A percentile compares a stretch with the other conserved stretches of the same genome.
phyloP scores from a whole-genome alignment of 2,329 filamentous ascomycete species.

The Tricladium varicosporioides region DNA sequence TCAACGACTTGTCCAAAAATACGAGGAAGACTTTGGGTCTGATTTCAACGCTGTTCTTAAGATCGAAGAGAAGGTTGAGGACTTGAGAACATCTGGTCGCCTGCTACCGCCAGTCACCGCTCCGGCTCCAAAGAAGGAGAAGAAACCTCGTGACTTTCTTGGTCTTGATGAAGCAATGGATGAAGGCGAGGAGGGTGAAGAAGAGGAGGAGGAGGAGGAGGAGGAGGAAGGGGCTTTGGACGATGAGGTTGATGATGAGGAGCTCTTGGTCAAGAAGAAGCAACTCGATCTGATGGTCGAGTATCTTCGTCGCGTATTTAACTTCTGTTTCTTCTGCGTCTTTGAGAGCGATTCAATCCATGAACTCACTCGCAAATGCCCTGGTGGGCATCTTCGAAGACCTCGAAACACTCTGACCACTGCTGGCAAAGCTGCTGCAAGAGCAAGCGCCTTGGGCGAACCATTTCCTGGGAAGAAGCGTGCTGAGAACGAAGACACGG shows the following conservation, averaged over 20 bases:
- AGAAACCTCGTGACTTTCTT: constrained; percentile 56
- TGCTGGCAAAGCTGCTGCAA: constrained; percentile 79
- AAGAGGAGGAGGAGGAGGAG: constrained; percentile 79
- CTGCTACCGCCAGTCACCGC: constrained; percentile 64
- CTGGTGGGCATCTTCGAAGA: constrained; percentile 92
- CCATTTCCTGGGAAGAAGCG: constrained; percentile 83
- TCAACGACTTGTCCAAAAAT: constrained; percentile 75
- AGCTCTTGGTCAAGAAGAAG: constrained; percentile 90
- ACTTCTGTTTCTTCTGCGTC: constrained; percentile 99
- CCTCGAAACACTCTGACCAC: constrained; percentile 82
- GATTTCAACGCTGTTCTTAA: constrained; percentile 74
- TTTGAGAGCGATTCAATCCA: constrained; percentile 98
- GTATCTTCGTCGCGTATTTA: constrained; percentile 94
- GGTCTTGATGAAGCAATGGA: constrained; percentile 62
- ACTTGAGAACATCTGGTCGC: constrained; percentile 71
- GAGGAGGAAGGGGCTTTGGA: constrained; percentile 61
- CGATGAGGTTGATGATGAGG: constrained; percentile 86
- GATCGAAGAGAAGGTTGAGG: constrained; percentile 84
- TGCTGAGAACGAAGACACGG: constrained; percentile 45
- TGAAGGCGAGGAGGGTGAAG: constrained; percentile 61
- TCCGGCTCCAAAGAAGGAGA: constrained; percentile 56
- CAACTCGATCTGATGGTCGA: constrained; percentile 93
- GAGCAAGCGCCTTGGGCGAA: constrained; percentile 78
- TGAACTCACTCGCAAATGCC: constrained; percentile 92
- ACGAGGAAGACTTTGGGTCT: constrained; percentile 79